Base-by-base conservation (phyloP, 179 eudicot genomes). In the Corrigiola litoralis region DNA sequence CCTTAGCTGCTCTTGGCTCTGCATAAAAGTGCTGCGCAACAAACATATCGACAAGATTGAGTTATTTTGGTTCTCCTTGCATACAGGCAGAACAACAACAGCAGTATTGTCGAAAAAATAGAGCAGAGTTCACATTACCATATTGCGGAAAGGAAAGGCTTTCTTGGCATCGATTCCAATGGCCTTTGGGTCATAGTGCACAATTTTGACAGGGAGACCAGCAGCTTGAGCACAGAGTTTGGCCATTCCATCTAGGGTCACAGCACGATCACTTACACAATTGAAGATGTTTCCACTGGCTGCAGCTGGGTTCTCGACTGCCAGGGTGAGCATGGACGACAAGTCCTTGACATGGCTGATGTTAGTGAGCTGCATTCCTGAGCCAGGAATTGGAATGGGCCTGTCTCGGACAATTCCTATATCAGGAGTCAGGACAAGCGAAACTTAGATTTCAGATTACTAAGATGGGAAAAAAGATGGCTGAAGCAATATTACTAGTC, bases 1-100 rank as follows among this genome's bases (percentile, higher is more conserved):
- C 94, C 79, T 90, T 86, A 0, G 99, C 99, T 32, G 97, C 95
- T 77, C 99, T 79, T 48, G 99, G 99, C 73, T 94, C 99, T 5
- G 99, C 91, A 65, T 94, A 94, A 56, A 94, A 94, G 70, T 94
- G 99, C 97, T 94, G 87, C 79, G 73, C 44, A 71, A 32, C 18
- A 52, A 53, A 53, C 8, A 21, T 33, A 60, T 37, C 29, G 4
- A n/a, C 38, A 41, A 23, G 18, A 49, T 6, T 33, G 25, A 40
- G 28, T 58, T 33, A 17, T n/a, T n/a, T n/a, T n/a, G n/a, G n/a
- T n/a, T n/a, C n/a, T n/a, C n/a, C n/a, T 16, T 23, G 44, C 3
- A 10, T 40, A 7, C 14, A 10, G 12, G 11, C 11, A 11, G 1
- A 40, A n/a, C n/a, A n/a, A n/a, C n/a, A 40, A 40, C 44, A 40